Evolutionary conservation across 169 alveolate species (phyloP), one percentile per base, ranked within the genome.

Genomic region (Plasmodium gaboni): DNA sequence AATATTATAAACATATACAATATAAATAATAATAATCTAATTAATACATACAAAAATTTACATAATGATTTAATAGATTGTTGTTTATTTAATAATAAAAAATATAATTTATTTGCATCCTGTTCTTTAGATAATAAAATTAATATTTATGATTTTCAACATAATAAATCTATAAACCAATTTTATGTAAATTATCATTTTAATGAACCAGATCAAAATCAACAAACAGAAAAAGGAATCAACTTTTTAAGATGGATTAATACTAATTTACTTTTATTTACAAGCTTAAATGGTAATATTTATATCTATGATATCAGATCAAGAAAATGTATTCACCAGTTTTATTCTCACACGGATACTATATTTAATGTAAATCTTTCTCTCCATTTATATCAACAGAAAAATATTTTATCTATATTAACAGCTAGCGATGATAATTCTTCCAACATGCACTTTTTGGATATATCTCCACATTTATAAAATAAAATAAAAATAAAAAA

Each of bases 341-440:
- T 83, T 48, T 83, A 83, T 71, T 55, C 67, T 50, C 91, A 83
- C 38, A 67, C 85, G 2, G 83, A 83, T 17, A 83, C 91, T 12
- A 83, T 83, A 2, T 83, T 83, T 72, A 83, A 83, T 60, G 63
- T 83, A 10, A 42, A 83, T 48, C n/a, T 68, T 26, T 83, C 91
- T 4, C 73, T 83, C 0, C 91, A 83, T 57, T 28, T 83, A 50
- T 83, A 83, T 44, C 67, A 83, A 12, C 26, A 83, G 6, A 83
- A 83, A 22, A 67, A 83, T 17, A 53, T 83, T 8, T 61, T 83
- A 28, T 83, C 78, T 6, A 68, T 83, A 12, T 44, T 83, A 17
- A 83, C 91, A 5, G 91, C 91, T 12, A 83, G 91, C 26, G 91
- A 83, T 46, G 91, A 83, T 17, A 60, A 65, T 10, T 68, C 91